Conservation (phyloP, 169 alveolate genomes). For the Plasmodium coatneyi region DNA sequence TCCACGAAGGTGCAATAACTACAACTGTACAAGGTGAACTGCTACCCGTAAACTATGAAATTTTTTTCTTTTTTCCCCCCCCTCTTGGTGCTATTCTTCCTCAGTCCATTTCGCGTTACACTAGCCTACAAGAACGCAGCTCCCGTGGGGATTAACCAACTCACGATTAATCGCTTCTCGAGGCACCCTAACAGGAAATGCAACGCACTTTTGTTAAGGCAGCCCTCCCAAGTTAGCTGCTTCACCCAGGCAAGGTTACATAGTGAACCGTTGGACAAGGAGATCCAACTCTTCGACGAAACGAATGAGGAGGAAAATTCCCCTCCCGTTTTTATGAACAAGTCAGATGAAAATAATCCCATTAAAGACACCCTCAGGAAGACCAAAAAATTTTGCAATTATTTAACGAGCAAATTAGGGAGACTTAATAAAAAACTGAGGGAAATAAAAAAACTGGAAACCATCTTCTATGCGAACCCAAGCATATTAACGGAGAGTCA, state of each 20-base stretch:
- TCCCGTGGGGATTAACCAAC: not conserved
- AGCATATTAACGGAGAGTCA: constrained; percentile 61
- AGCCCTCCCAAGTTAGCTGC: not conserved
- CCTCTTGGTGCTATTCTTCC: not conserved
- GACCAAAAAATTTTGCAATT: constrained; percentile 57
- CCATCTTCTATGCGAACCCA: constrained; percentile 54
- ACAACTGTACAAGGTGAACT: not conserved
- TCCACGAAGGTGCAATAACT: not conserved
- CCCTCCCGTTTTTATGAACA: not conserved
- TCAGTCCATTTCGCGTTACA: not conserved
- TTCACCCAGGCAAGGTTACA: not conserved
- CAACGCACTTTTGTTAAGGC: not conserved
- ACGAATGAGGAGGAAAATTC: not conserved
- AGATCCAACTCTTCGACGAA: not conserved
- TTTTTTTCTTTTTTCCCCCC: not conserved
- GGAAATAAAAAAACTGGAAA: constrained; percentile 73
- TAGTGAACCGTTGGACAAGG: not conserved
- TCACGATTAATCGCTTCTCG: not conserved
- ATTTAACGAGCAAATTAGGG: constrained; percentile 65
- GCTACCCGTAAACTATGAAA: not conserved
- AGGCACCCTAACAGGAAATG: not conserved
- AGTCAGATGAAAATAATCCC: not conserved
- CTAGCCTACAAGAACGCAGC: not conserved
- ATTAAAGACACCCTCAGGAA: constrained; percentile 20
- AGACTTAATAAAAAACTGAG: constrained; percentile 67